Conservation (phyloP, 208 protist genomes). For the Leishmania major region DNA sequence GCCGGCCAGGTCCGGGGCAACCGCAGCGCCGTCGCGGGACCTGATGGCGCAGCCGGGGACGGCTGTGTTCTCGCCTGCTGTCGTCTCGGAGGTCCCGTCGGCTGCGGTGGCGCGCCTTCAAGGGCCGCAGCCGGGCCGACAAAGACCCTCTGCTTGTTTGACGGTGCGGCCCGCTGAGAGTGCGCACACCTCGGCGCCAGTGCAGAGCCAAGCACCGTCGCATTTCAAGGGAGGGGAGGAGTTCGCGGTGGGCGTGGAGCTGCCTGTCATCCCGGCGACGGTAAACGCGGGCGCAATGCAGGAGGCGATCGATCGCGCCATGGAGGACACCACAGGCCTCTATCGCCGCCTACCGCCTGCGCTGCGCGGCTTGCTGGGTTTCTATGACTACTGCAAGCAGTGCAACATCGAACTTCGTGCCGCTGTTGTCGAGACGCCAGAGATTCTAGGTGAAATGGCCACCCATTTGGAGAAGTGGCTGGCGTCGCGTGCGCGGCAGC, state of each 20-base stretch:
- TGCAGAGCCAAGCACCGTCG: not conserved
- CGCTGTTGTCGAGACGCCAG: conserved; percentile 34
- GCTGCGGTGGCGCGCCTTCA: not conserved
- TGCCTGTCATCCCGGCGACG: conserved; percentile 19
- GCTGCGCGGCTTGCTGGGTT: conserved; percentile 32
- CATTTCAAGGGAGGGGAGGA: conserved; percentile 10
- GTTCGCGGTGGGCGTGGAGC: conserved; percentile 15
- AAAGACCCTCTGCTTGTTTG: not conserved
- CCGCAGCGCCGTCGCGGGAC: not conserved
- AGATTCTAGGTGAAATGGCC: conserved; percentile 38
- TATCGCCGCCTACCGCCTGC: conserved; percentile 17
- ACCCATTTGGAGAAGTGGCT: conserved; percentile 27
- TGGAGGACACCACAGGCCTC: not conserved
- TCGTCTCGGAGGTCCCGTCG: not conserved
- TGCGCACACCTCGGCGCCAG: not conserved
- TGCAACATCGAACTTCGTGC: conserved; percentile 40
- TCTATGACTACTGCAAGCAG: conserved; percentile 57
- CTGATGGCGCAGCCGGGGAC: not conserved
- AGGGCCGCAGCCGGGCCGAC: not conserved
- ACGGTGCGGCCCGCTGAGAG: not conserved
- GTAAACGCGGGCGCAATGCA: conserved; percentile 9
- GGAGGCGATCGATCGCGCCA: not conserved
- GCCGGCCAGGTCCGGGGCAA: not conserved
- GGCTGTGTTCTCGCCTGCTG: not conserved
- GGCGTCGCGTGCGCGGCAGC: conserved; percentile 1